A percentile compares a stretch with the other conserved stretches of the same genome.
Conservation (phyloP, 805 yeast genomes). For the Spathaspora sp. region DNA sequence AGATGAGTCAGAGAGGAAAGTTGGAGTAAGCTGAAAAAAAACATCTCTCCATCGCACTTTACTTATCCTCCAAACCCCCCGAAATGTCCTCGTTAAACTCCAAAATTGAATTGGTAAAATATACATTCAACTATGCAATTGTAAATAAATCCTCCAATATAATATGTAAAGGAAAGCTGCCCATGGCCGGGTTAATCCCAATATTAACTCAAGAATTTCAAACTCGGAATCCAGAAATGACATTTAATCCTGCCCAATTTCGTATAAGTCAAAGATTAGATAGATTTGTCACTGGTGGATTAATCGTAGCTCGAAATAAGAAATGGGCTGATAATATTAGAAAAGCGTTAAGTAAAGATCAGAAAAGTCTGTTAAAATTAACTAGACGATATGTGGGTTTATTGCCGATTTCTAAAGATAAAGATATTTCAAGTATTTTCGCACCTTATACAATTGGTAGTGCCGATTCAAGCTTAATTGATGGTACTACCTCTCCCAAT, state of each 20-base stretch:
- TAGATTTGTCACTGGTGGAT: slow-evolving; percentile 21
- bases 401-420: slow-evolving; percentile 2
- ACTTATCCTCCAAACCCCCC: background rate
- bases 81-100: slow-evolving; percentile 2
- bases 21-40: background rate
- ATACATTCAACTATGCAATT: slow-evolving; percentile 15
- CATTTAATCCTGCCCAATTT: slow-evolving; percentile 5
- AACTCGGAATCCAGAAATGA: background rate
- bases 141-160: slow-evolving; percentile 21
- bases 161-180: slow-evolving; percentile 11
- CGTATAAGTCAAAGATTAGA: slow-evolving; percentile 19
- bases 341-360: slow-evolving; percentile 6
- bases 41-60: too few species aligned
- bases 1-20: background rate
- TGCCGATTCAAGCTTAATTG: background rate
- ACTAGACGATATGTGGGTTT: slow-evolving; percentile 18
- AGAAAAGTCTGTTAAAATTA: slow-evolving; percentile 1
- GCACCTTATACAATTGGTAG: background rate
- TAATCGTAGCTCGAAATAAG: slow-evolving; percentile 15
- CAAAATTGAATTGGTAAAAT: slow-evolving; percentile 9
- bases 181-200: background rate
- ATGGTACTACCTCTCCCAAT: background rate
- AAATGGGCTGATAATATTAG: slow-evolving; percentile 12
- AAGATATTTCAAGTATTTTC: background rate
- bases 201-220: background rate